A percentile compares a stretch with the other conserved stretches of the same genome.
These are phyloP conservation scores for Microthyrium microscopicum DNA, from an alignment of 2,329 filamentous ascomycete species.

Conservation along the genomic window DNA sequence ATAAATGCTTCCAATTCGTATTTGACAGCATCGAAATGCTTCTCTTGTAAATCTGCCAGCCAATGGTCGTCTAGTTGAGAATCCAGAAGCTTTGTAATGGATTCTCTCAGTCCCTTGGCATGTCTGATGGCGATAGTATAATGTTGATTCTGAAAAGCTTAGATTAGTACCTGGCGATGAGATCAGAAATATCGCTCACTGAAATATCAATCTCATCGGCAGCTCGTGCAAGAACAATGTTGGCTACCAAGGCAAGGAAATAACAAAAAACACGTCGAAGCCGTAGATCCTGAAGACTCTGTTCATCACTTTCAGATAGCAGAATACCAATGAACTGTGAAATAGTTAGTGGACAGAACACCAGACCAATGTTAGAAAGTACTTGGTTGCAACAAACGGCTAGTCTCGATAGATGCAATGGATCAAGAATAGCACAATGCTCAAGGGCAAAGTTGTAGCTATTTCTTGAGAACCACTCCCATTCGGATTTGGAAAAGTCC, in stretches of 20 bases:
- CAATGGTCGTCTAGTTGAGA: conserved; percentile 18
- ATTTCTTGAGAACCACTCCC: conserved; percentile 74
- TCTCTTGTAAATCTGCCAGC: conserved; percentile 39
- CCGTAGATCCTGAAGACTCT: conserved; percentile 28
- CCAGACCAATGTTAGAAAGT: conserved; percentile 1
- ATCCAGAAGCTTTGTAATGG: background rate
- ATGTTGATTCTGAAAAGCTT: conserved; percentile 35
- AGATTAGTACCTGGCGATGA: conserved; percentile 10
- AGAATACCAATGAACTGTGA: conserved; percentile 26
- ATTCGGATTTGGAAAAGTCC: conserved; percentile 45
- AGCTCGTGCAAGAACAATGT: conserved; percentile 30
- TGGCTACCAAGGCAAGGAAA: conserved; percentile 40
- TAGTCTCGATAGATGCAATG: conserved; percentile 39
- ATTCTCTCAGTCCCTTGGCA: conserved; percentile 38
- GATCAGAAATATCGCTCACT: conserved; percentile 15
- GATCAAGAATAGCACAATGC: conserved; percentile 40
- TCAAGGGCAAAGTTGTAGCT: conserved; percentile 63
- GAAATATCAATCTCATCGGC: conserved; percentile 23
- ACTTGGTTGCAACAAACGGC: conserved; percentile 28
- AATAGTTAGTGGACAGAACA: background rate
- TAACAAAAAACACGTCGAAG: conserved; percentile 52
- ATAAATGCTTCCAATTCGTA: conserved; percentile 68
- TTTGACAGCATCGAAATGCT: conserved; percentile 49
- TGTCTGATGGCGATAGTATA: conserved; percentile 48
- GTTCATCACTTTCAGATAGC: conserved; percentile 10